Conservation (phyloP, 2,329 filamentous ascomycete genomes). For the Fusarium sp. region DNA sequence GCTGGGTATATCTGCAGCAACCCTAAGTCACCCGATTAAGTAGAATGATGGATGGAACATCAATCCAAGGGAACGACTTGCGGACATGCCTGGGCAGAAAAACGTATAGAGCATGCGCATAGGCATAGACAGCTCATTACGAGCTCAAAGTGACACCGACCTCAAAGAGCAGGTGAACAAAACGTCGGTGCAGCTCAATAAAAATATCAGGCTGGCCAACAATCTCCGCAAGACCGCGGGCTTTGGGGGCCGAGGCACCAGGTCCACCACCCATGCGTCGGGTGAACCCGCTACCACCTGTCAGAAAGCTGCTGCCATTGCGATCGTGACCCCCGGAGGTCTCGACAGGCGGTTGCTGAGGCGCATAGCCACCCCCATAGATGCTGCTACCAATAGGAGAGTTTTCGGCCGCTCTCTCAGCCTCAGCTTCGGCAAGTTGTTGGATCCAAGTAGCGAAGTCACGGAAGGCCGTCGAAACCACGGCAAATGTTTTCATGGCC, state of each 20-base stretch:
- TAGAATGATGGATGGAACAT: conserved; percentile 4
- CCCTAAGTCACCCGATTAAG: conserved; percentile 13
- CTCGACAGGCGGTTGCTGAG: conserved; percentile 47
- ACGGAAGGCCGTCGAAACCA: conserved; percentile 71
- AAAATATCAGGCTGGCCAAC: conserved; percentile 76
- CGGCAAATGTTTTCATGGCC: conserved; percentile 74
- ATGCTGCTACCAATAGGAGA: conserved; percentile 55
- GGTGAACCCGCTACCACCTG: conserved; percentile 67
- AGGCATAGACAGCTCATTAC: conserved; percentile 49
- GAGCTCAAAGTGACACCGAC: conserved; percentile 66
- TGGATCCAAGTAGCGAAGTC: conserved; percentile 75
- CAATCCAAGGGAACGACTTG: conserved; percentile 3
- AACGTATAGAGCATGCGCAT: conserved; percentile 46
- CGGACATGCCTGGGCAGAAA: conserved; percentile 33
- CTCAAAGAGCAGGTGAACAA: conserved; percentile 72
- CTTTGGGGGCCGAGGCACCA: conserved; percentile 66
- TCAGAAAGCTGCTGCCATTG: conserved; percentile 67
- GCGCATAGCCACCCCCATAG: conserved; percentile 52
- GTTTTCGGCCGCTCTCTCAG: conserved; percentile 65
- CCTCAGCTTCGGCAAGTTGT: conserved; percentile 71
- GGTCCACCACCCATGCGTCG: conserved; percentile 69
- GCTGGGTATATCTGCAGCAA: conserved; percentile 29
- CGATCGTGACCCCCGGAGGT: conserved; percentile 52
- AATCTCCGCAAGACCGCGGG: conserved; percentile 73
- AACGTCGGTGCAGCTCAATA: conserved; percentile 72